phyloP scores from a whole-genome alignment of 2,329 filamentous ascomycete species.

The Trichoderma atroviride region DNA sequence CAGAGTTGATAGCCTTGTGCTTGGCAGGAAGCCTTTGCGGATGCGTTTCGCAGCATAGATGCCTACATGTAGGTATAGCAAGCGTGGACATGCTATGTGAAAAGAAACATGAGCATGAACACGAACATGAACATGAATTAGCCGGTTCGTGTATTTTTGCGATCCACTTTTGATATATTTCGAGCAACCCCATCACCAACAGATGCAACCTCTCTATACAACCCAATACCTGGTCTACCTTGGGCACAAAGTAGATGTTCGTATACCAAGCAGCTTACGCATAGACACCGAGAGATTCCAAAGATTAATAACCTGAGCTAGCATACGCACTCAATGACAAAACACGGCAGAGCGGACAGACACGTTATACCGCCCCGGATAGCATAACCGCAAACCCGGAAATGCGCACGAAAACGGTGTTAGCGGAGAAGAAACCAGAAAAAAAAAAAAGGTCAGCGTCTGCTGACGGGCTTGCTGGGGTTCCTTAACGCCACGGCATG shows the following conservation, averaged over 20 bases:
- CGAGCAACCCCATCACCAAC: background rate
- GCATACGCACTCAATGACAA: background rate
- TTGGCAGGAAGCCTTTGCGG: background rate
- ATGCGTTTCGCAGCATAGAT: background rate
- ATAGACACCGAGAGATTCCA: background rate
- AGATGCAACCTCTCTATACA: background rate
- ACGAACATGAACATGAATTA: background rate
- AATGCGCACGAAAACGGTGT: background rate
- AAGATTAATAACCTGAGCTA: background rate
- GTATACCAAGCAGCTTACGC: background rate
- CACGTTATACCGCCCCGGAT: conserved; percentile 5
- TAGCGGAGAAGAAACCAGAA: background rate
- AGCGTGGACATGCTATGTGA: background rate
- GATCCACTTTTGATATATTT: background rate
- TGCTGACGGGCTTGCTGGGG: conserved; percentile 20
- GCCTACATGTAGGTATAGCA: background rate
- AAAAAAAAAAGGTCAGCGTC: conserved; percentile 12
- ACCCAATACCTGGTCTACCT: background rate
- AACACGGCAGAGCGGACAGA: conserved; percentile 13
- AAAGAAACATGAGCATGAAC: background rate
- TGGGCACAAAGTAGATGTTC: background rate
- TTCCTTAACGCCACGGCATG: conserved; percentile 15
- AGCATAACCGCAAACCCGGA: background rate
- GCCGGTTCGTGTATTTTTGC: background rate
- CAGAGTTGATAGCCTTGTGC: background rate